Evolutionary conservation across 371 early-diverging fungal genomes (phyloP), one percentile per base, ranked within the genome.

Genomic region (Smittium culicis): DNA sequence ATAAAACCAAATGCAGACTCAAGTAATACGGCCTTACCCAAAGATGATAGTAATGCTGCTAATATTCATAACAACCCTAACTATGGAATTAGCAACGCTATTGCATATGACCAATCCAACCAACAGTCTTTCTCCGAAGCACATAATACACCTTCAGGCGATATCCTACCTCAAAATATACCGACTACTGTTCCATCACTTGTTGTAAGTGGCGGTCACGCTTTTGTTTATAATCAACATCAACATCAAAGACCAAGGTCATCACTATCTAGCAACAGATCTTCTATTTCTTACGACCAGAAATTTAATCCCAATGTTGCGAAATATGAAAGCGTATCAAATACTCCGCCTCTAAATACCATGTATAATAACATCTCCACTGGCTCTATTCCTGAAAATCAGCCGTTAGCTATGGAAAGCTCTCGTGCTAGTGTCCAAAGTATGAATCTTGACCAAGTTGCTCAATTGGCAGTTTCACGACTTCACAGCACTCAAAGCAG

Each of bases 161-260:
- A 17, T 17, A 54, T 17, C 25, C 17, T 25, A 54, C 17, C 17
- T 54, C 17, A 17, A 54, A 59, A 59, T 25, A 5, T n/a, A 59
- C 20, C 45, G 5, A 11, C 45, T 45, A 45, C 45, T 45, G n/a
- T 59, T 5, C 63, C 63, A 32, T 27, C 63, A 30, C 33, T 63
- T 31, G 63, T 33, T 31, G 35, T 63, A 34, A 63, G 63, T 63
- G 63, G 63, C 2, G 63, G n/a, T 32, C 63, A 63, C 35, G 63
- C 63, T 14, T 63, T 63, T 63, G 33, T 63, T 33, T 59, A 59
- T 25, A 59, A 59, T 29, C 28, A 59, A 25, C 60, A 5, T 11
- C 45, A 45, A 11, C 60, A 5, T 11, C 45, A 45, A 11, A 5
- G 45, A 11, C 5, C 45, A 11, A 5, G 20, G 11, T 45, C 45